Evolutionary conservation across 2,329 filamentous ascomycete species (phyloP), one percentile per base, ranked within the genome.

Genomic region (Ceratocystis papillata): DNA sequence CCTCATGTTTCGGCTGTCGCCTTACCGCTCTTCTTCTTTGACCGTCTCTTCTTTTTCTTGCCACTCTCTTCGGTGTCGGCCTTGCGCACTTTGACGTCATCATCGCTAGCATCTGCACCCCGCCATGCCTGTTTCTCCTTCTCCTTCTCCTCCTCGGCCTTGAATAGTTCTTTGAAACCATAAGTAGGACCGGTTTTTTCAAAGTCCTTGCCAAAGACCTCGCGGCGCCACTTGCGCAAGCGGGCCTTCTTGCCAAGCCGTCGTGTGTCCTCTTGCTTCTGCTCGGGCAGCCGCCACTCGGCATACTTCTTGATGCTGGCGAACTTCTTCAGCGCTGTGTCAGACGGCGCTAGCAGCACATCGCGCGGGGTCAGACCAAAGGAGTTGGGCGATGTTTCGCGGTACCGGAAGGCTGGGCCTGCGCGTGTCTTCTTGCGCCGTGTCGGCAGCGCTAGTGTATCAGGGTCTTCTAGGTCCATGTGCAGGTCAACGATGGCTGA

Each of bases 251-350:
- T 99, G 70, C 90, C 88, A 37, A 97, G 81, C 71, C 84, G 83
- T 80, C 96, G 96, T 78, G 86, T 85, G 73, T 99, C 94, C 72
- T 87, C 88, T 70, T 83, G 81, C 81, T 97, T 97, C 82, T 95
- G 94, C 72, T 92, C 89, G 2, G 81, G 79, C 73, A 96, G 92
- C 66, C 94, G 83, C 79, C 94, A 99, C 4, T 89, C 81, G 3
- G 93, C 92, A 68, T 96, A 83, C 78, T 96, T 97, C 82, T 99
- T 99, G 72, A 99, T 79, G 5, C 94, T 93, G 4, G 87, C 93
- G 73, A 88, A 99, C 70, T 92, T 82, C 75, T 99, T 99, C 70
- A 99, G 83, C 65, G 87, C 85, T 60, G 84, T 79, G 77, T 99
- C 94, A 57, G 87, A 88, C 0, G 92, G 90, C 70, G 96, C 90